Percentiles rank a stretch among this genome's conserved stretches.
phyloP scores from a whole-genome alignment of 306 rosid genomes.

The Glycine soja region DNA sequence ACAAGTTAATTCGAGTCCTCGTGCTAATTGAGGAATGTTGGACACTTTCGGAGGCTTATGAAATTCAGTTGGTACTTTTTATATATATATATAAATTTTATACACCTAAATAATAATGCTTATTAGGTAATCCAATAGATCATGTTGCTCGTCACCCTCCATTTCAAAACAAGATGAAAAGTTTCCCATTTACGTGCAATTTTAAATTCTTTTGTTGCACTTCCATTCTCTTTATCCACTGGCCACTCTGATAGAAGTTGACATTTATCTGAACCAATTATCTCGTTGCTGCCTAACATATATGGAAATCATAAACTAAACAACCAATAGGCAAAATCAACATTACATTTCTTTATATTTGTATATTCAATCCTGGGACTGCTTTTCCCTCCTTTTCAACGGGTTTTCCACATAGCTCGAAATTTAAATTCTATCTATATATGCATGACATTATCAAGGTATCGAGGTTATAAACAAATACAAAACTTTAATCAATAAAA shows the following conservation, averaged over 20 bases:
- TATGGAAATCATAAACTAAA: constrained; percentile 2
- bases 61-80: constrained; percentile 13
- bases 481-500: not conserved
- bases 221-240: constrained; percentile 41
- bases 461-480: not conserved
- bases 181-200: constrained; percentile 26
- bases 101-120: constrained; percentile 19
- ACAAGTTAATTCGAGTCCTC: constrained; percentile 9
- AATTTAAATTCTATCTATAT: not conserved
- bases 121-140: constrained; percentile 46
- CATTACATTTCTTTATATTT: not conserved
- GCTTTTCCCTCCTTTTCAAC: not conserved
- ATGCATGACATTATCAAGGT: not conserved
- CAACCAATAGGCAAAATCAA: not conserved
- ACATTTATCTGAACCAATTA: constrained; percentile 38
- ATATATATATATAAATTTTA: constrained; percentile 10
- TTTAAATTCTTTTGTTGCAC: constrained; percentile 44
- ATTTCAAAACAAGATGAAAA: constrained; percentile 43
- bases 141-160: constrained; percentile 53
- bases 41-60: constrained; percentile 32
- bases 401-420: not conserved
- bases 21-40: constrained; percentile 50
- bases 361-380: not conserved
- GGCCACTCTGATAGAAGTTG: constrained; percentile 39
- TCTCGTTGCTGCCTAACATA: not conserved